These are phyloP conservation scores for Epicoccum sorghinum DNA, from an alignment of 2,329 filamentous ascomycete species.

Conservation along the genomic window DNA sequence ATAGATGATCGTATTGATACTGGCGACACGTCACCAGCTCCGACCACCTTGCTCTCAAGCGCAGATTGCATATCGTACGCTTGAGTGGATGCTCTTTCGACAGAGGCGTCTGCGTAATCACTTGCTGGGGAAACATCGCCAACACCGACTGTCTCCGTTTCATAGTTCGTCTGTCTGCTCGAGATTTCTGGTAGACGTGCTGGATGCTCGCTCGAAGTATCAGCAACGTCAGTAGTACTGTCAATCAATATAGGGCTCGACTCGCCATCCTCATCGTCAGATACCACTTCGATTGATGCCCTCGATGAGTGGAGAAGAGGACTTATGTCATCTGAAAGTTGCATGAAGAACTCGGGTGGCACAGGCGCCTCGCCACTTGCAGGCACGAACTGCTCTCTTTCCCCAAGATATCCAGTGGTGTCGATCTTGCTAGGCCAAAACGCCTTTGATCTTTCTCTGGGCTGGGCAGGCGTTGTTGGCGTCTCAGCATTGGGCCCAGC, in stretches of 20 bases:
- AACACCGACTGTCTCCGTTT: conserved; percentile 25
- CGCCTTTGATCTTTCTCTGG: background rate
- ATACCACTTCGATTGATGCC: conserved; percentile 11
- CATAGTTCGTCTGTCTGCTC: conserved; percentile 16
- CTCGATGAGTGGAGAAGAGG: conserved; percentile 29
- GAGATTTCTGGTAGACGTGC: background rate
- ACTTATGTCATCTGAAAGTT: conserved; percentile 21
- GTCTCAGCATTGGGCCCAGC: background rate
- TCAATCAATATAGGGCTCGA: background rate
- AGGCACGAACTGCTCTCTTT: background rate
- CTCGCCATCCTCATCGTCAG: conserved; percentile 7
- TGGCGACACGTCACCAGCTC: conserved; percentile 34
- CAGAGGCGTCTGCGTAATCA: background rate
- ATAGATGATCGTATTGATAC: conserved; percentile 22
- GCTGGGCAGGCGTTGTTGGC: background rate
- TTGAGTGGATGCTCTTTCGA: background rate
- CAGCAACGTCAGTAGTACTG: background rate
- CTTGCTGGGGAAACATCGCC: conserved; percentile 33
- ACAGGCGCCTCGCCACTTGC: conserved; percentile 13
- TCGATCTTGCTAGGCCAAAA: conserved; percentile 2
- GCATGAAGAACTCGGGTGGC: conserved; percentile 3
- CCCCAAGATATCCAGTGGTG: background rate
- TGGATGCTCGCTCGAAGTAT: background rate
- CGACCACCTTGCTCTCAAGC: conserved; percentile 31
- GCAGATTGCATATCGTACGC: conserved; percentile 20